Evolutionary conservation across 2,329 filamentous ascomycete genomes (phyloP), one percentile per base, ranked within the genome.

Genomic region (Aspergillus fijiensis): DNA sequence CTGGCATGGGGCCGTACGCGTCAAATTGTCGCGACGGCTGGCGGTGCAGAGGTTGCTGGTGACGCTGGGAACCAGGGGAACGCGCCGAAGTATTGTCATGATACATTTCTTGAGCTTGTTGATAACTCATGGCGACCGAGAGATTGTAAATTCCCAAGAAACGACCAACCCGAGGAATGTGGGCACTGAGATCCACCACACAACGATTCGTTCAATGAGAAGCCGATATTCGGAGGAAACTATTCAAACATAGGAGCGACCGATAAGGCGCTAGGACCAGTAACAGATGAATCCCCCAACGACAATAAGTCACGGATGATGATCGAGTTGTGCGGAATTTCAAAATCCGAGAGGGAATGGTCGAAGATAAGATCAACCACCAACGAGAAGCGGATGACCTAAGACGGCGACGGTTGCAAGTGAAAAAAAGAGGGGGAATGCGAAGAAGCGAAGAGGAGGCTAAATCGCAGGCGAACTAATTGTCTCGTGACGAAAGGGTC

Each of bases 21-120:
- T 96, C 92, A 73, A 93, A 91, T 67, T 90, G 89, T 68, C 91
- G 86, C 68, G 92, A 93, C 49, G 87, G 81, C 73, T 89, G 88
- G 67, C 90, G 86, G 71, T 89, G 86, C 60, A 90, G 80, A 60
- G 83, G 81, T 81, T 88, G 81, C 72, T 81, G 81, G 69, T 84
- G 84, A 68, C 90, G 89, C 73, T 90, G 87, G 33, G 89, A 87
- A 72, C 86, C 88, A 45, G 91, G 91, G 65, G 89, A 91, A 71
- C 90, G 89, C 74, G 87, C 88, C 63, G 84, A 77, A 60, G 84
- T 77, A 69, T 90, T 89, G 67, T 91, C 88, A 79, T 90, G 86
- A 80, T 91, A 92, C 83, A 79, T 77, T 57, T 77, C 75, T 61
- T 72, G 72, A 42, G 72, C 64, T 70, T 75, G 72, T 69, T 77